Evolutionary conservation across 768 basidiomycete genomes (phyloP).

Genomic region (Pulveroboletus sp.): DNA sequence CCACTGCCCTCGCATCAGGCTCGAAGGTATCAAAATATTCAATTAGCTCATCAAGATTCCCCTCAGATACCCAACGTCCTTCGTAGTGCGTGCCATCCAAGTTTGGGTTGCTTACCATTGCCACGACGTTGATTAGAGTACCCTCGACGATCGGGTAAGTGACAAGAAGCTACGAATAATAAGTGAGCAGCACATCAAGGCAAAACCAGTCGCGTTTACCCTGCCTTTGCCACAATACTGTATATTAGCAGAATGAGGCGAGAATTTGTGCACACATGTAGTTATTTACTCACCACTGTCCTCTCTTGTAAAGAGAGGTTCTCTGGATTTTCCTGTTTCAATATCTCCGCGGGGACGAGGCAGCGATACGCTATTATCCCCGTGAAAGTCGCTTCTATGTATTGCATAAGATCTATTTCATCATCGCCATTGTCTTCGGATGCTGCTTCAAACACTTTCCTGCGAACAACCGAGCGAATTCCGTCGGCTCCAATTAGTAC

Average conservation of each 20-base stretch:
- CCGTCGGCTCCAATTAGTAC: conserved; percentile 46
- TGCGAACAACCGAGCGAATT: conserved; percentile 29
- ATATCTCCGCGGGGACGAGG: conserved; percentile 30
- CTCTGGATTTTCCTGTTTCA: conserved; percentile 25
- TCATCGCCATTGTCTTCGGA: not conserved
- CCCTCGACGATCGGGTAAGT: conserved; percentile 38
- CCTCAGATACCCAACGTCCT: conserved; percentile 29
- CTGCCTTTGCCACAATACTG: conserved; percentile 13
- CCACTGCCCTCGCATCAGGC: conserved; percentile 27
- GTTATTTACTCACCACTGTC: conserved; percentile 17
- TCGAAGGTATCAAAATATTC: conserved; percentile 33
- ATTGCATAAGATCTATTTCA: conserved; percentile 7
- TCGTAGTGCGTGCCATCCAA: conserved; percentile 29
- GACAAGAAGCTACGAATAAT: conserved; percentile 32
- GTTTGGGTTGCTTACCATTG: conserved; percentile 26
- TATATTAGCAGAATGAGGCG: conserved; percentile 4
- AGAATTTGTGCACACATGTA: not conserved
- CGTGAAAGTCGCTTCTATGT: conserved; percentile 34
- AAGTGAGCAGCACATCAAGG: not conserved
- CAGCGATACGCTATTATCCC: conserved; percentile 39
- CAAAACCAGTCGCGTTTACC: not conserved
- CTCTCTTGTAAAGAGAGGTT: conserved; percentile 15
- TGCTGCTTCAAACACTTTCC: conserved; percentile 16
- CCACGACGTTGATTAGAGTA: conserved; percentile 34
- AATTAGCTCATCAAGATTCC: conserved; percentile 29